A percentile compares a stretch with the other conserved stretches of the same genome.
These are phyloP conservation scores for Verticillium nubilum DNA, from an alignment of 2,329 filamentous ascomycete genomes.

Conservation along the genomic window DNA sequence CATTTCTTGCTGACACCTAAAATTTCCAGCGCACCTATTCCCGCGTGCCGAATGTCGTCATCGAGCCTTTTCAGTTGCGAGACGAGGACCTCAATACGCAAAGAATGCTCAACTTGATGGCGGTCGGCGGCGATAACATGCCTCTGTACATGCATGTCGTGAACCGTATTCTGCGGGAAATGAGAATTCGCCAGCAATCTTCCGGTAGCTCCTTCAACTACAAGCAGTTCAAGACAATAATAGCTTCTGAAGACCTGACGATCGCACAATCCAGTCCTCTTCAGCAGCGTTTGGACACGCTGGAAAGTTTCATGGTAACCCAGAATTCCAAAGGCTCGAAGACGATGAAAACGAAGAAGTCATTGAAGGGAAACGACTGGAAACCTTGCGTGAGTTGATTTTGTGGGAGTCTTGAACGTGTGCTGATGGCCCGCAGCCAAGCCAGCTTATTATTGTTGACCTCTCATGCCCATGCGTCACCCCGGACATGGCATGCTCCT, in stretches of 20 bases:
- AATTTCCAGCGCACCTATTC: conserved; percentile 32
- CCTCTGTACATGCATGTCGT: conserved; percentile 56
- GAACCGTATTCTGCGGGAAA: conserved; percentile 48
- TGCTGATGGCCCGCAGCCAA: conserved; percentile 22
- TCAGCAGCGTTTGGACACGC: conserved; percentile 51
- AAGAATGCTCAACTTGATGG: conserved; percentile 57
- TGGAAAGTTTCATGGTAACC: conserved; percentile 56
- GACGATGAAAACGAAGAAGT: neutral
- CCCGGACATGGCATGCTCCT: conserved; percentile 57
- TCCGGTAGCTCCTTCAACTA: conserved; percentile 41
- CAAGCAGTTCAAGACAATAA: conserved; percentile 31
- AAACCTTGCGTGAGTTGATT: conserved; percentile 15
- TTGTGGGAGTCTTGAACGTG: neutral
- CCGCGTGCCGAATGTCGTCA: conserved; percentile 33
- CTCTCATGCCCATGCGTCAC: conserved; percentile 68
- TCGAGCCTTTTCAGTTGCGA: conserved; percentile 46
- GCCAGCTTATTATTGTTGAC: conserved; percentile 62
- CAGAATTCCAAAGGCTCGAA: neutral
- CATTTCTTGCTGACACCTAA: neutral
- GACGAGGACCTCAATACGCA: conserved; percentile 49
- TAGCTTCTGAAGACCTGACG: conserved; percentile 33
- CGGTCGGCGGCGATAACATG: conserved; percentile 33
- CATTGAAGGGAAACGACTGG: conserved; percentile 22
- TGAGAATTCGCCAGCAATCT: conserved; percentile 41
- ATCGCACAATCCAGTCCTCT: conserved; percentile 49